Base-by-base conservation (phyloP, 768 basidiomycete genomes). In the Podaxis rugospora region DNA sequence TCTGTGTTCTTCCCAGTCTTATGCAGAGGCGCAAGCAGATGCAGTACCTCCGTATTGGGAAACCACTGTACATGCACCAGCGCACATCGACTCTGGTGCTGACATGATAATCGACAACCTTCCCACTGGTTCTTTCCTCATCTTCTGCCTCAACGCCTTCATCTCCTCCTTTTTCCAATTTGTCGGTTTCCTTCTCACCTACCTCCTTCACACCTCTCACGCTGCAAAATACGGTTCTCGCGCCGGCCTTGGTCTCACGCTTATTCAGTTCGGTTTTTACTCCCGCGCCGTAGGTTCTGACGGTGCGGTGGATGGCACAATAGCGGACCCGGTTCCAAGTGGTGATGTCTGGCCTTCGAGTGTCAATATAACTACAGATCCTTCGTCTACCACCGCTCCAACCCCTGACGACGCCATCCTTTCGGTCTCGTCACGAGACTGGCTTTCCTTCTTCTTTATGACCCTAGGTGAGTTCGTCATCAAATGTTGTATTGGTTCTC, bases 131-230 rank as follows among this genome's bases (percentile, higher is more conserved):
- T 87, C 89, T 3, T 70, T 85, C 66, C 74, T 84, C 72, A 72
- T 86, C n/a, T 95, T 94, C 75, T 67, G 85, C 64, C 78, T 85
- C 75, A 93, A 92, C 73, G 71, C 89, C 58, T 83, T 95, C 76
- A 87, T 93, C 60, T 95, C 93, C 5, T 90, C 90, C 76, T 93
- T 95, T 76, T 98, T 99, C 88, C 95, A 98, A 75, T 95, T 98
- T 72, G 83, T 96, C 68, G 95, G 93, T 55, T 94, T 92, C 80
- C 74, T 90, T 62, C 83, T 99, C 75, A 97, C 95, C 0, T 97
- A 94, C 68, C 87, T 98, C 66, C 86, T 98, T 2, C 90, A 92
- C 74, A 88, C 87, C 11, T 89, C 94, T 1, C 95, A 98, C 69
- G 93, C 97, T 0, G 92, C 90, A 62, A 95, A 95, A 72, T 92